Conservation (phyloP, 1,284 basidiomycete species). For the Stereum hirsutum region DNA sequence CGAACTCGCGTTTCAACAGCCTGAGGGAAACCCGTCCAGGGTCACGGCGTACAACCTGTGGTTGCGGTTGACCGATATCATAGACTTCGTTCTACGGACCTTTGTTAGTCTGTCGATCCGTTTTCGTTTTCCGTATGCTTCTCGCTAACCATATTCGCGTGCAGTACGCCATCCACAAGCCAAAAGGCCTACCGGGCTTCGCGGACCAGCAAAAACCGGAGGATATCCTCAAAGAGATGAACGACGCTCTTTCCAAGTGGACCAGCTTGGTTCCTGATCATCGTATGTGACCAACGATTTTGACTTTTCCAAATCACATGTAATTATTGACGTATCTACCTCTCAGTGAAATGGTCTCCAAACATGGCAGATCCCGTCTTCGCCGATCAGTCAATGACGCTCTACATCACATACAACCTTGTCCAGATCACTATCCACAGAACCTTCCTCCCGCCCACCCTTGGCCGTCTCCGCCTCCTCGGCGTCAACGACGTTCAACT, state of each 20-base stretch:
- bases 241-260: constrained; percentile 68
- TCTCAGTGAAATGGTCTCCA: constrained; percentile 60
- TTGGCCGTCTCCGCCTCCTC: constrained; percentile 14
- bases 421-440: constrained; percentile 68
- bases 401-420: constrained; percentile 66
- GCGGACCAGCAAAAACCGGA: constrained; percentile 44
- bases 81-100: constrained; percentile 61
- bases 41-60: constrained; percentile 59
- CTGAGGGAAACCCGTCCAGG: constrained; percentile 46
- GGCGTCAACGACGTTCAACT: constrained; percentile 12
- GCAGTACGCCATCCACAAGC: constrained; percentile 69
- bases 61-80: constrained; percentile 64
- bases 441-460: constrained; percentile 52
- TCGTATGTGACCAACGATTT: constrained; percentile 28
- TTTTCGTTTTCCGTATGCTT: constrained; percentile 1
- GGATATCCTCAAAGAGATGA: constrained; percentile 62
- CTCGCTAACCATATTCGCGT: background rate
- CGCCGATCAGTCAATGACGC: constrained; percentile 58
- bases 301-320: background rate
- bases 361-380: constrained; percentile 41
- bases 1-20: constrained; percentile 49
- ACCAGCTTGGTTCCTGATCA: constrained; percentile 59
- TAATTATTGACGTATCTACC: constrained; percentile 2
- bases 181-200: constrained; percentile 38
- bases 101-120: constrained; percentile 36